phyloP scores from a whole-genome alignment of 106 monocot species.

The Allium fistulosum region DNA sequence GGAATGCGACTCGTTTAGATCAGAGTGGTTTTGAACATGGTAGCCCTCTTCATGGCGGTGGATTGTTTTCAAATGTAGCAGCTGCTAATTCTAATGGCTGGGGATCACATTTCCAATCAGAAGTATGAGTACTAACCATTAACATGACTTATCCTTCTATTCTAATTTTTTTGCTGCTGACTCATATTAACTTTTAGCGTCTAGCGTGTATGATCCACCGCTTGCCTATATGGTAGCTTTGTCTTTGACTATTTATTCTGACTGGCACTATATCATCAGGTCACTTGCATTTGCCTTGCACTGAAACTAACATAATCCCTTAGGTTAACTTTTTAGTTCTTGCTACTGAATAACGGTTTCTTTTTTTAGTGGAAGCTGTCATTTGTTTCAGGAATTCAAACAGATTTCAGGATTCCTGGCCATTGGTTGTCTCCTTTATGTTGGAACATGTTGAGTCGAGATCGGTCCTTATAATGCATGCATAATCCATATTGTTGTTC shows the following conservation, averaged over 20 bases:
- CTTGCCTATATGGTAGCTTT: background rate
- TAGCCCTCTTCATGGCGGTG: conserved; percentile 62
- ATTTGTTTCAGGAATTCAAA: background rate
- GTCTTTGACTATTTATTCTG: background rate
- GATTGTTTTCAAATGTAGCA: conserved; percentile 75
- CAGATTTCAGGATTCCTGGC: background rate
- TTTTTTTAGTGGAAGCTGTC: background rate
- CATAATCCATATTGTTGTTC: background rate
- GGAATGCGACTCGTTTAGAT: conserved; percentile 80
- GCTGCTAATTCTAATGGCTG: conserved; percentile 63
- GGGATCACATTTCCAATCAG: conserved; percentile 67
- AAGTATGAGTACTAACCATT: conserved; percentile 87
- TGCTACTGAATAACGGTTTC: background rate
- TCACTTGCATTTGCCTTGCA: background rate
- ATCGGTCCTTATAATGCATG: background rate
- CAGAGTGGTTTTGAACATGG: conserved; percentile 68
- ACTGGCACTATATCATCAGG: background rate
- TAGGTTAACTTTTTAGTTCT: background rate
- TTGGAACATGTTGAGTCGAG: background rate
- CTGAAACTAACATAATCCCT: background rate
- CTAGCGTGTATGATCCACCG: background rate
- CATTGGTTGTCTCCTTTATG: conserved; percentile 2
- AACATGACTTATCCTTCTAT: conserved; percentile 51
- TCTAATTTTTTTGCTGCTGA: conserved; percentile 51
- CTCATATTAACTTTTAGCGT: conserved; percentile 13